These are phyloP conservation scores for Ogataea haglerorum DNA, from an alignment of 805 yeast genomes.

Conservation along the genomic window DNA sequence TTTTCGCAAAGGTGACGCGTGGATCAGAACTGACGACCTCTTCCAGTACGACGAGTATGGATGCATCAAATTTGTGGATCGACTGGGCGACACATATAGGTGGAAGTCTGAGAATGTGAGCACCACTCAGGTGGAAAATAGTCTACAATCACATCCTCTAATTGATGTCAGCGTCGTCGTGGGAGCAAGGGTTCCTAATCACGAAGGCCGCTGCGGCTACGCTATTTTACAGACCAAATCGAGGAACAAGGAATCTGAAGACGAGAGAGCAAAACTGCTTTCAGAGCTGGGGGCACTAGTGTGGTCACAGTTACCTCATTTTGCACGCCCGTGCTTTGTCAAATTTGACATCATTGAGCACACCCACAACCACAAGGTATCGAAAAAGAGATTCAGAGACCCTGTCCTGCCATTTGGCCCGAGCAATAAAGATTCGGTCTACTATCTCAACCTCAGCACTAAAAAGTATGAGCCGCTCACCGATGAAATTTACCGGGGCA, in stretches of 20 bases:
- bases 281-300: conserved; percentile 36
- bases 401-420: conserved; percentile 69
- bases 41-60: conserved; percentile 66
- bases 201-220: conserved; percentile 94
- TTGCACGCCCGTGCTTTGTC: conserved; percentile 81
- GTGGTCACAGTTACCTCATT: conserved; percentile 59
- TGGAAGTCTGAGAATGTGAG: conserved; percentile 97
- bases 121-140: conserved; percentile 89
- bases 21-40: conserved; percentile 86
- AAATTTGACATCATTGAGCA: conserved; percentile 65
- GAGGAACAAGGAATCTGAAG: conserved; percentile 29
- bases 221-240: conserved; percentile 60
- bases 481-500: conserved; percentile 49
- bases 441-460: conserved; percentile 54
- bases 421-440: conserved; percentile 56
- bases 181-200: conserved; percentile 77
- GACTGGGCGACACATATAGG: conserved; percentile 92
- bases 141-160: conserved; percentile 44
- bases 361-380: conserved; percentile 80
- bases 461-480: conserved; percentile 57
- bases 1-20: conserved; percentile 83
- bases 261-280: conserved; percentile 34
- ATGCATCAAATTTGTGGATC: conserved; percentile 77
- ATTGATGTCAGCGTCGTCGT: conserved; percentile 78
- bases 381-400: conserved; percentile 63